phyloP scores from a whole-genome alignment of 441 rosid species.

The Manihot esculenta region DNA sequence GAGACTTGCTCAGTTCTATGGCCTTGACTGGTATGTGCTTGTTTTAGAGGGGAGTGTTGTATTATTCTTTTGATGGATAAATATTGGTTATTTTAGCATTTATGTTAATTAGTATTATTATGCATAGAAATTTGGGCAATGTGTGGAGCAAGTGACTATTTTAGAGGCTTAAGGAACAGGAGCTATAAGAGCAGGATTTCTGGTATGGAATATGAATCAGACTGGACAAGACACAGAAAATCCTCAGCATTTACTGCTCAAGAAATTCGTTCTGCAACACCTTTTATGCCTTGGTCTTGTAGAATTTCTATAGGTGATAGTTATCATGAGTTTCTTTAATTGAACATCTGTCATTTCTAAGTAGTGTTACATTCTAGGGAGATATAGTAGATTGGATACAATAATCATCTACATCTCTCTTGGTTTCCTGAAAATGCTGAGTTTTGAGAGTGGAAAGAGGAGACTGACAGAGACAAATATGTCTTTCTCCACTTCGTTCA shows the following conservation, averaged over 20 bases:
- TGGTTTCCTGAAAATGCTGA: constrained; percentile 43
- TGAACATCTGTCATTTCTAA: constrained; percentile 24
- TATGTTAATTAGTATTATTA: constrained; percentile 14
- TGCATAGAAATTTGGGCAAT: constrained; percentile 47
- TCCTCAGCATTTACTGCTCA: constrained; percentile 52
- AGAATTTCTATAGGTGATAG: constrained; percentile 85
- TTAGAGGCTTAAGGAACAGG: constrained; percentile 30
- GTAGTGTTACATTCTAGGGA: constrained; percentile 30
- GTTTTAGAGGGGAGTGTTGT: neutral
- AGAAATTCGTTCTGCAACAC: constrained; percentile 62
- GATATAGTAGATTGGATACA: constrained; percentile 29
- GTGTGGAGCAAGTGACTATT: constrained; percentile 45
- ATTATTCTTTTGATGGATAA: neutral
- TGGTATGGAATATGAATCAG: constrained; percentile 90
- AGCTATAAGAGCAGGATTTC: constrained; percentile 29
- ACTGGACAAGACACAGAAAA: constrained; percentile 51
- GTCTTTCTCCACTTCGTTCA: constrained; percentile 35
- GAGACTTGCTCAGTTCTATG: constrained; percentile 42
- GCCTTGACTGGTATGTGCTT: constrained; percentile 49
- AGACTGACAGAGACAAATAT: constrained; percentile 41
- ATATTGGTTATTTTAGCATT: neutral
- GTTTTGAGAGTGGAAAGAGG: constrained; percentile 54
- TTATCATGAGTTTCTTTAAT: constrained; percentile 66
- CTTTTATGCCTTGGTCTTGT: constrained; percentile 75
- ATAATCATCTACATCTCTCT: constrained; percentile 21